Conservation (phyloP, 2,329 filamentous ascomycete genomes). For the Diplodia scrobiculata region DNA sequence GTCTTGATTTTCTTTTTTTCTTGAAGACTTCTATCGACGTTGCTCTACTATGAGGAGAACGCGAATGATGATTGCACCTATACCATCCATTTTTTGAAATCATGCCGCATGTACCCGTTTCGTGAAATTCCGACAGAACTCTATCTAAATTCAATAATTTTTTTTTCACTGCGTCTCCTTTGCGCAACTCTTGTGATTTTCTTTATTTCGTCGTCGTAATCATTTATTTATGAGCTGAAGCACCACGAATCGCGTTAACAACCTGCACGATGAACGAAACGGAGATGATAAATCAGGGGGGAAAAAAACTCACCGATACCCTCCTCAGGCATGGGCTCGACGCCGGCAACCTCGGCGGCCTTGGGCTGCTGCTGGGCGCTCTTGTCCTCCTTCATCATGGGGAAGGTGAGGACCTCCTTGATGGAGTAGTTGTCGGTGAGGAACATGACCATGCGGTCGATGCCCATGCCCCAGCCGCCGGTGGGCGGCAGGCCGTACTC, state of each 20-base stretch:
- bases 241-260: neutral
- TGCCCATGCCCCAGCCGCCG: constrained; percentile 94
- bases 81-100: neutral
- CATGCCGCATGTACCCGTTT: constrained; percentile 18
- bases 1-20: constrained; percentile 1
- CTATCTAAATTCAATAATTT: neutral
- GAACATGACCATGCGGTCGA: constrained; percentile 94
- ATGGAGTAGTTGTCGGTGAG: constrained; percentile 94
- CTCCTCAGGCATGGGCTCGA: constrained; percentile 63
- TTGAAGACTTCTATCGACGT: constrained; percentile 9
- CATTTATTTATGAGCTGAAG: constrained; percentile 26
- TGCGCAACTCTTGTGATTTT: neutral
- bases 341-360: constrained; percentile 64
- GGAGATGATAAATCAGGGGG: too few species aligned
- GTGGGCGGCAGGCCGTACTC: constrained; percentile 93
- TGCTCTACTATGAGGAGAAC: constrained; percentile 6
- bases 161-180: neutral
- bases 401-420: constrained; percentile 94
- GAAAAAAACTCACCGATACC: constrained; percentile 51
- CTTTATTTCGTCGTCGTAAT: neutral
- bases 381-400: constrained; percentile 91
- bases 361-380: constrained; percentile 46
- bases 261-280: neutral
- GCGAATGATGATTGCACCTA: neutral
- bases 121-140: neutral